Evolutionary conservation across 176 grass and related monocot species (phyloP).

Genomic region (Carex kokanica): DNA sequence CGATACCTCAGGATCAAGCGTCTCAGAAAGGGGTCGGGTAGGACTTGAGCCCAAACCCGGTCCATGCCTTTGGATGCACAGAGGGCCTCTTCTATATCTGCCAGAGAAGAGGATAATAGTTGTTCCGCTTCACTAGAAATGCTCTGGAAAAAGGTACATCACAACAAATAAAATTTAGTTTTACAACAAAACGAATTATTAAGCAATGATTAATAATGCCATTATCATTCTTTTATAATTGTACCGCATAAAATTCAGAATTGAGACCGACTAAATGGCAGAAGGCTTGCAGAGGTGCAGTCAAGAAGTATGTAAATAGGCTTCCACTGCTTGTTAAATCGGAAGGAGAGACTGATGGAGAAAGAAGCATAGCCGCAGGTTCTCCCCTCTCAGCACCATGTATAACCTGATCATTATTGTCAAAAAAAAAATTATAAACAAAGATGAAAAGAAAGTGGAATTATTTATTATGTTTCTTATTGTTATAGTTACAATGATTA

Average conservation of each 20-base stretch:
- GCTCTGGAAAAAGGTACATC: conserved; percentile 47
- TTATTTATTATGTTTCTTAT: conserved; percentile 33
- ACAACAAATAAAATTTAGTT: conserved; percentile 14
- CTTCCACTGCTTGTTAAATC: conserved; percentile 55
- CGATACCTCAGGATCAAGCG: conserved; percentile 79
- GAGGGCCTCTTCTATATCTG: conserved; percentile 75
- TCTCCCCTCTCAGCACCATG: conserved; percentile 83
- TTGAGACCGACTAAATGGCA: conserved; percentile 80
- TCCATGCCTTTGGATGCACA: conserved; percentile 63
- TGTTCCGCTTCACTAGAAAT: conserved; percentile 55
- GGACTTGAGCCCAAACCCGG: conserved; percentile 77
- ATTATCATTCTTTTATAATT: conserved; percentile 2
- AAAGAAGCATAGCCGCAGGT: conserved; percentile 78
- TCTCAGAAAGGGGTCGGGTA: conserved; percentile 84
- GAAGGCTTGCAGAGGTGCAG: conserved; percentile 92
- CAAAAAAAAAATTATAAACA: conserved; percentile 11
- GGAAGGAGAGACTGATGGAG: conserved; percentile 49
- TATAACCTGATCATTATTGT: conserved; percentile 53
- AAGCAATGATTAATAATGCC: not conserved
- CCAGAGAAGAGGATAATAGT: conserved; percentile 72
- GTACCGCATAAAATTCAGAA: conserved; percentile 62
- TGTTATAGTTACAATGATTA: not conserved
- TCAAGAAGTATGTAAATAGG: conserved; percentile 95
- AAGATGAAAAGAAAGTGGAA: conserved; percentile 16
- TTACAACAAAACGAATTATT: not conserved